Conservation (phyloP, 768 basidiomycete genomes). For the Boletus rubroflammeus region DNA sequence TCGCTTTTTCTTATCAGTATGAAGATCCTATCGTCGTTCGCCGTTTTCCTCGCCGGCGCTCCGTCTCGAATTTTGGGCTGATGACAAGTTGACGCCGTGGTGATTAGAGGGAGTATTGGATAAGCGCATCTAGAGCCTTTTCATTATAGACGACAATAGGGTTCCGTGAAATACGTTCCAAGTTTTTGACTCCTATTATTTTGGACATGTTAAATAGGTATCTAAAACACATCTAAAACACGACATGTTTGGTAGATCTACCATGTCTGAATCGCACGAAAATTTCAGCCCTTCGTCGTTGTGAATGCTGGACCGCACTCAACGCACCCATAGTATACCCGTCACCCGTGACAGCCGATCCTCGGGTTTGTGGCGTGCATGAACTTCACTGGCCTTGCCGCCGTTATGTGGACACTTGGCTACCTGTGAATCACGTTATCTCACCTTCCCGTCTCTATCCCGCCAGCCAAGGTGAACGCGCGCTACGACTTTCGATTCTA, state of each 20-base stretch:
- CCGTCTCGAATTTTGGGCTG: conserved; percentile 34
- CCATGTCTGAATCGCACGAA: neutral
- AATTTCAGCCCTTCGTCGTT: neutral
- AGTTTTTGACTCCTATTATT: no score
- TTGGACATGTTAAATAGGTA: neutral
- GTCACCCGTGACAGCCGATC: neutral
- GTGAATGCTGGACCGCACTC: neutral
- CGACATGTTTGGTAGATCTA: neutral
- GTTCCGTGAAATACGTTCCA: neutral
- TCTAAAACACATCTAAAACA: neutral
- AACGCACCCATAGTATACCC: neutral
- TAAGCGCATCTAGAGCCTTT: neutral
- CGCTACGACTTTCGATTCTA: neutral
- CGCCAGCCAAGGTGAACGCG: neutral
- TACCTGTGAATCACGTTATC: neutral
- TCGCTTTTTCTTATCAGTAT: conserved; percentile 19
- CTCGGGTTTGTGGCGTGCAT: neutral
- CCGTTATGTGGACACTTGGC: neutral
- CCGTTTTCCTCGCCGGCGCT: conserved; percentile 36
- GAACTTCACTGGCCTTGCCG: neutral
- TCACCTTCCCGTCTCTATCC: neutral
- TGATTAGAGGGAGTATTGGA: conserved; percentile 1
- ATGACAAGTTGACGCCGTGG: conserved; percentile 24
- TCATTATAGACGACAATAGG: no score
- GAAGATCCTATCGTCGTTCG: conserved; percentile 36